A percentile compares a stretch with the other conserved stretches of the same genome.
Evolutionary conservation across 192 early-diverging fungal genomes (phyloP).

Genomic region (Dissophora ornata): DNA sequence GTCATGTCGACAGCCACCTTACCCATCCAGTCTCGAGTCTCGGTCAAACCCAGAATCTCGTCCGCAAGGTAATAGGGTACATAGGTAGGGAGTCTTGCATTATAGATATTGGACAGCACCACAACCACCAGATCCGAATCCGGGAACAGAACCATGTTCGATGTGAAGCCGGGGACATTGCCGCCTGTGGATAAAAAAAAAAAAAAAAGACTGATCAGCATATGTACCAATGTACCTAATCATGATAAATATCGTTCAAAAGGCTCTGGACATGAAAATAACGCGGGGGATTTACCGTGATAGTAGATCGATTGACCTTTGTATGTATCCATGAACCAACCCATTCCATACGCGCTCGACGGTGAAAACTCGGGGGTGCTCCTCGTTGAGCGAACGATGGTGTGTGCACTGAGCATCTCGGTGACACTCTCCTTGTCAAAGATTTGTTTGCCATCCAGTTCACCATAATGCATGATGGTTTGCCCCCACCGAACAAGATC

Average conservation of each 20-base stretch:
- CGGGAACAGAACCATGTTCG: slow-evolving; percentile 2
- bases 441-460: slow-evolving; percentile 8
- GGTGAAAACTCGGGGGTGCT: slow-evolving; percentile 7
- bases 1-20: background rate
- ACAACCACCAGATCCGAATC: slow-evolving; percentile 16
- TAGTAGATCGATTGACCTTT: slow-evolving; percentile 7
- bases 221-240: too few species aligned
- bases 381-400: background rate
- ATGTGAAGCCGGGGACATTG: background rate
- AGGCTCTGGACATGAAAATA: too few species aligned
- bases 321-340: slow-evolving; percentile 11
- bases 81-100: background rate
- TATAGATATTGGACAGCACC: slow-evolving; percentile 3
- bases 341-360: background rate
- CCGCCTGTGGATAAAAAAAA: background rate
- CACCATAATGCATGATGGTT: too few species aligned
- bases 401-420: slow-evolving; percentile 1
- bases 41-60: slow-evolving; percentile 9
- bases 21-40: slow-evolving; percentile 11
- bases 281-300: slow-evolving; percentile 14
- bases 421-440: slow-evolving; percentile 2
- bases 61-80: slow-evolving; percentile 6
- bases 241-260: too few species aligned
- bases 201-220: too few species aligned
- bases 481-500: too few species aligned